Evolutionary conservation across 768 basidiomycete species (phyloP).

Genomic region (Podaxis sp.): DNA sequence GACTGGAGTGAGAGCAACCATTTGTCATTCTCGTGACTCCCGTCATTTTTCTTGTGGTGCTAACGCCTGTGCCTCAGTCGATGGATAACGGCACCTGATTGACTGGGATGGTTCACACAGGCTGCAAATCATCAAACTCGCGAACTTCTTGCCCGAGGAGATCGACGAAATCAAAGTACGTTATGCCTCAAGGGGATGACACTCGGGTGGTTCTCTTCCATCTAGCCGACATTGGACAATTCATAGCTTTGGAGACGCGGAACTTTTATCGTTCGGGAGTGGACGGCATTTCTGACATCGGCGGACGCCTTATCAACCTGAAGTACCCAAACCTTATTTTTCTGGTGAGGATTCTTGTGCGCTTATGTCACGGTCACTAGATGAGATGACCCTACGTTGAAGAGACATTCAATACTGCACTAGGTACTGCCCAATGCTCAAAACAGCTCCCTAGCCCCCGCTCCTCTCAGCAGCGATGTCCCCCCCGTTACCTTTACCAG

Average conservation of each 20-base stretch:
- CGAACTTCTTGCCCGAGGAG: neutral
- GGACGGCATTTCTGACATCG: neutral
- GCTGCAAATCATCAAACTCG: neutral
- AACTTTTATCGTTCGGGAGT: neutral
- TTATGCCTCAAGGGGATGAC: neutral
- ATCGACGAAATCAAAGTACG: neutral
- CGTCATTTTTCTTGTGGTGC: too few species aligned
- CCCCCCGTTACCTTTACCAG: neutral
- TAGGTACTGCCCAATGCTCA: neutral
- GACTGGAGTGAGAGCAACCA: too few species aligned
- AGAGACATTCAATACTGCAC: neutral
- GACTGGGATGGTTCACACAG: too few species aligned
- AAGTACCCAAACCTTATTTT: conserved; percentile 1
- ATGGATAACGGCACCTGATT: neutral
- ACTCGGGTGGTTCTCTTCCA: neutral
- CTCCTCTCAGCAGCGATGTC: neutral
- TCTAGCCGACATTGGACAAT: neutral
- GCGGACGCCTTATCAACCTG: neutral
- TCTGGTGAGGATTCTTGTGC: neutral
- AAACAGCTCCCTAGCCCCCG: neutral
- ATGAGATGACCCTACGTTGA: neutral
- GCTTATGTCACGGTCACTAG: neutral
- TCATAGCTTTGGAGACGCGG: neutral
- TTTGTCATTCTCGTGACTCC: too few species aligned
- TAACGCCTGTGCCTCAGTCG: too few species aligned